Evolutionary conservation across 495 filamentous ascomycete genomes (phyloP).

Genomic region (Talaromyces proteolyticus): DNA sequence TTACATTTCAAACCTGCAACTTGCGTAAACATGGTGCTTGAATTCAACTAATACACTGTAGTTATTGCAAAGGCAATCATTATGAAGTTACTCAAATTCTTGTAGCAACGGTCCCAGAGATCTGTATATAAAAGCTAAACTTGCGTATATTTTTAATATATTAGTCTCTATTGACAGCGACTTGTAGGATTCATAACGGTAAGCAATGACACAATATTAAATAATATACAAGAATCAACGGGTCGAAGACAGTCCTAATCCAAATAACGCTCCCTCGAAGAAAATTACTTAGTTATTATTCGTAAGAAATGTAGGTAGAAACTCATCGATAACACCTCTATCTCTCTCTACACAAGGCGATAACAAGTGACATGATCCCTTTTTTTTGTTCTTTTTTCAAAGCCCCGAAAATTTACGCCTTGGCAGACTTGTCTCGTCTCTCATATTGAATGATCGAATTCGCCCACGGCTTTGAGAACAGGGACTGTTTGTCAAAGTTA

Average conservation of each 20-base stretch:
- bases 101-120: too few species aligned
- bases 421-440: slow-evolving; percentile 10
- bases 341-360: background rate
- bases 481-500: slow-evolving; percentile 20
- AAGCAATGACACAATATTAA: background rate
- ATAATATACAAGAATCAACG: background rate
- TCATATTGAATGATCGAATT: slow-evolving; percentile 37
- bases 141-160: background rate
- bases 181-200: background rate
- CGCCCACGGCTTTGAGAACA: slow-evolving; percentile 45
- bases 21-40: background rate
- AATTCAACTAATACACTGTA: too few species aligned
- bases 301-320: background rate
- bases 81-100: too few species aligned
- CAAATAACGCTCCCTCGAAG: background rate
- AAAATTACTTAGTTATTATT: background rate
- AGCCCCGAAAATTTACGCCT: background rate
- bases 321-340: background rate
- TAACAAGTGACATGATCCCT: background rate
- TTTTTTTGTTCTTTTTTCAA: too few species aligned
- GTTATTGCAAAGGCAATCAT: too few species aligned
- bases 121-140: background rate
- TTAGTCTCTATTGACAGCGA: background rate
- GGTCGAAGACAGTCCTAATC: background rate
- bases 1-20: too few species aligned